Evolutionary conservation across 495 filamentous ascomycete genomes (phyloP).

Genomic region (Bacidia rubella): DNA sequence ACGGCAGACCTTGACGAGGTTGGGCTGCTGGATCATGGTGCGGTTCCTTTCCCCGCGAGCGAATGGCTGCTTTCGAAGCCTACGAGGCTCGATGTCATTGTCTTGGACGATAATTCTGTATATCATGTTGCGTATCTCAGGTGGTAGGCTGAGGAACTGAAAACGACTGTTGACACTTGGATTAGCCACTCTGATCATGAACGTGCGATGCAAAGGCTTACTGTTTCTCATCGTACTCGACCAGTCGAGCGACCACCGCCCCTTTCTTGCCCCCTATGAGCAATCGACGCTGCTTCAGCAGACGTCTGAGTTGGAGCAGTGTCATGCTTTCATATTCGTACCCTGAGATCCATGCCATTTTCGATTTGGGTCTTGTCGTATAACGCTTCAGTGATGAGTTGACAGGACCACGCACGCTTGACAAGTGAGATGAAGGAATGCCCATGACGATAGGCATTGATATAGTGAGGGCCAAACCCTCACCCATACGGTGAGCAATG

Average conservation of each 20-base stretch:
- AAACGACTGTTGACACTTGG: background rate
- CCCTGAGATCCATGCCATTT: background rate
- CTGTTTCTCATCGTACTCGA: background rate
- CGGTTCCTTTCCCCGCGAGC: background rate
- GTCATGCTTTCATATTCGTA: background rate
- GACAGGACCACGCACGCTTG: background rate
- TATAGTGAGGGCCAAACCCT: background rate
- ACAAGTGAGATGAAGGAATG: background rate
- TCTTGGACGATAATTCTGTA: background rate
- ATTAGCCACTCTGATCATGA: background rate
- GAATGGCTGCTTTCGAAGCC: background rate
- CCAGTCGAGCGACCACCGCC: background rate
- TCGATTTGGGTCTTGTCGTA: background rate
- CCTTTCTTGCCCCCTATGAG: background rate
- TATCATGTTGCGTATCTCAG: conserved; percentile 6
- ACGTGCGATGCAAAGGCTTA: background rate
- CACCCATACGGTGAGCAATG: too few relatives aligned
- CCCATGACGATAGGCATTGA: background rate
- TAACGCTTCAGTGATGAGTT: background rate
- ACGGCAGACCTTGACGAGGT: background rate
- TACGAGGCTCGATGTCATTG: background rate
- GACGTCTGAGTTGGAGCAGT: background rate
- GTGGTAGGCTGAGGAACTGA: background rate
- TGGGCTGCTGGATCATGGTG: conserved; percentile 5
- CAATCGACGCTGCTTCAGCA: conserved; percentile 2